Base-by-base conservation (phyloP, 139 green algal species). In the Edaphochlamys debaryana region DNA sequence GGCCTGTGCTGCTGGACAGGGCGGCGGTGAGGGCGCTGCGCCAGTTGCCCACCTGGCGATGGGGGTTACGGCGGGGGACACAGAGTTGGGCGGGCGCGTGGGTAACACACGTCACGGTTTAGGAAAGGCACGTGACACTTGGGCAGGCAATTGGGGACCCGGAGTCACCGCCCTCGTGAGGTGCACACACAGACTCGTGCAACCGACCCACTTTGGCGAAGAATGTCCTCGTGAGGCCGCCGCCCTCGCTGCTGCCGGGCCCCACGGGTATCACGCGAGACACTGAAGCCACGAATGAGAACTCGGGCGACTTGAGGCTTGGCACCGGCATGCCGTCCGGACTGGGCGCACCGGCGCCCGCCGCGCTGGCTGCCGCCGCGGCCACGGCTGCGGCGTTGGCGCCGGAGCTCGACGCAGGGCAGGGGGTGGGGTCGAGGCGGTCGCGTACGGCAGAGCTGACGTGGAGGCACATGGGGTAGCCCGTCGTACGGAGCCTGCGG, bases 381-480 rank as follows among this genome's bases (percentile, higher is more conserved):
- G 32, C 48, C 5, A 8, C 40, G 40, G 15, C 67, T 1, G 36
- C 36, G 66, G n/a, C 7, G 1, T 37, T 5, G 66, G 27, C 50
- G 34, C 27, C 11, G 4, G 56, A 20, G 1, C 34, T 1, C 8
- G 54, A n/a, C n/a, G n/a, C n/a, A n/a, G n/a, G n/a, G n/a, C n/a
- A n/a, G n/a, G n/a, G n/a, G n/a, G n/a, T n/a, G n/a, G n/a, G 56
- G 27, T 45, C 29, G 4, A 80, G 30, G 7, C 56, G 56, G 56
- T 80, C 73, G 0, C 58, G 73, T 42, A 80, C 73, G 4, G 56
- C 73, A 20, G 56, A 69, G 73, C 73, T 80, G 73, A 80, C 73
- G 73, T 80, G 73, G 73, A 69, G 6, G 19, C 73, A 80, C 73
- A 69, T 69, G 29, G 73, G 73, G 58, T 80, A 38, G 37, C 73